Percentiles rank a stretch among this genome's conserved stretches.
Evolutionary conservation across 495 filamentous ascomycete genomes (phyloP).

Genomic region (Pseudoneurospora amorphoporcata): DNA sequence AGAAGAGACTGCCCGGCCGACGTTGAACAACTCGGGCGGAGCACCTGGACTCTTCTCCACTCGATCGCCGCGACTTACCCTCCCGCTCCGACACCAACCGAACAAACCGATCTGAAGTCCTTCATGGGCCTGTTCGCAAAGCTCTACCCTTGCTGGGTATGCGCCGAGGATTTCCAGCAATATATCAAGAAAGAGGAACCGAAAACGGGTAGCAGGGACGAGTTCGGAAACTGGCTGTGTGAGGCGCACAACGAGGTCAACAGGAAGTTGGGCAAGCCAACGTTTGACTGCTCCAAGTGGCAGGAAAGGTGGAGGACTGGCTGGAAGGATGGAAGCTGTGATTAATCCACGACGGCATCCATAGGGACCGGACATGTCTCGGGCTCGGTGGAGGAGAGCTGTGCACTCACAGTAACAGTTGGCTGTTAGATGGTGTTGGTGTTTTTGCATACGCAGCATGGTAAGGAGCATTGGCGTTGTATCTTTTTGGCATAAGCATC

Average conservation of each 20-base stretch:
- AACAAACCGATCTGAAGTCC: constrained; percentile 64
- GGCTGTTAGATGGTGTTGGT: not conserved
- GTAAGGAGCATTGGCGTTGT: not conserved
- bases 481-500: not conserved
- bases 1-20: constrained; percentile 60
- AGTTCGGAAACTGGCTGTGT: constrained; percentile 91
- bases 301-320: constrained; percentile 91
- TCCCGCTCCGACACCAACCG: constrained; percentile 43
- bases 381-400: not conserved
- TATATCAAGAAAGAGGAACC: constrained; percentile 74
- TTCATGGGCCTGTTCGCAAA: constrained; percentile 74
- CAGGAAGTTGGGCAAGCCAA: constrained; percentile 78
- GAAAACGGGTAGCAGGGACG: constrained; percentile 51
- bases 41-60: constrained; percentile 89
- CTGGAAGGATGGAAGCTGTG: constrained; percentile 74
- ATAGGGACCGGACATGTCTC: not conserved
- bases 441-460: not conserved
- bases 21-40: constrained; percentile 73
- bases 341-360: constrained; percentile 13
- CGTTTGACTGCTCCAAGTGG: constrained; percentile 87
- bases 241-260: constrained; percentile 98
- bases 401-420: not conserved
- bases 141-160: constrained; percentile 90
- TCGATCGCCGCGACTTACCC: constrained; percentile 85
- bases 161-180: constrained; percentile 78